Conservation (phyloP, 2,329 filamentous ascomycete species). For the Pleoardoris graminearum region DNA sequence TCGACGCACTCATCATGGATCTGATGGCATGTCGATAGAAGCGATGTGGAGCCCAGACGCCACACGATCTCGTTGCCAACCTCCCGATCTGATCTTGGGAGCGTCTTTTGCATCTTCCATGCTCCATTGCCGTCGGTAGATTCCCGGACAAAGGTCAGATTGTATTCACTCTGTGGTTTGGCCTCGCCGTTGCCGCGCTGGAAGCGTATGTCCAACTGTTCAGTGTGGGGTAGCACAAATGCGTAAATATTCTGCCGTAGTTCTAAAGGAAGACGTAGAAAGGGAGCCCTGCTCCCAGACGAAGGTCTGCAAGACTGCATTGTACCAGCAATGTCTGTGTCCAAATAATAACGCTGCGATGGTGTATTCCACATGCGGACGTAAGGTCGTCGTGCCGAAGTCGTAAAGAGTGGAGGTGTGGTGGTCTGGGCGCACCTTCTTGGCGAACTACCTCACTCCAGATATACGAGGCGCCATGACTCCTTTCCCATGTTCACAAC, state of each 20-base stretch:
- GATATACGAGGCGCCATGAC: conserved; percentile 15
- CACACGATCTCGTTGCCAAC: conserved; percentile 47
- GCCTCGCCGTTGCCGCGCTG: conserved; percentile 21
- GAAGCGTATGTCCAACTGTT: conserved; percentile 24
- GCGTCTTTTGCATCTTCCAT: conserved; percentile 37
- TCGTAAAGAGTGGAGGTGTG: no score
- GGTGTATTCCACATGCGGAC: conserved; percentile 3
- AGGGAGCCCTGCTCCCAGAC: conserved; percentile 20
- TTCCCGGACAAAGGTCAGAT: conserved; percentile 38
- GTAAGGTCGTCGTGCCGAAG: no score
- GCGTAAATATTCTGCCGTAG: conserved; percentile 49
- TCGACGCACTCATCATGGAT: conserved; percentile 52
- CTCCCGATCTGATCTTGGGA: conserved; percentile 27
- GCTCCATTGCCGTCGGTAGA: conserved; percentile 19
- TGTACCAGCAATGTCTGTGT: conserved; percentile 6
- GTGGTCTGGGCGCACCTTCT: conserved; percentile 11
- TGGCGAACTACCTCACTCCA: background rate
- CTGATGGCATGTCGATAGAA: conserved; percentile 48
- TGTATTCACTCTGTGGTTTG: conserved; percentile 28
- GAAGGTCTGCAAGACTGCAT: conserved; percentile 16
- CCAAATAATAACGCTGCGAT: background rate
- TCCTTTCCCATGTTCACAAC: conserved; percentile 31
- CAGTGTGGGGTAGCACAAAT: conserved; percentile 49
- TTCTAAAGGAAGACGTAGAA: conserved; percentile 49
- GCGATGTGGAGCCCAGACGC: conserved; percentile 46